Evolutionary conservation across 2,329 filamentous ascomycete species (phyloP).

Genomic region (Westerdykella ornata): DNA sequence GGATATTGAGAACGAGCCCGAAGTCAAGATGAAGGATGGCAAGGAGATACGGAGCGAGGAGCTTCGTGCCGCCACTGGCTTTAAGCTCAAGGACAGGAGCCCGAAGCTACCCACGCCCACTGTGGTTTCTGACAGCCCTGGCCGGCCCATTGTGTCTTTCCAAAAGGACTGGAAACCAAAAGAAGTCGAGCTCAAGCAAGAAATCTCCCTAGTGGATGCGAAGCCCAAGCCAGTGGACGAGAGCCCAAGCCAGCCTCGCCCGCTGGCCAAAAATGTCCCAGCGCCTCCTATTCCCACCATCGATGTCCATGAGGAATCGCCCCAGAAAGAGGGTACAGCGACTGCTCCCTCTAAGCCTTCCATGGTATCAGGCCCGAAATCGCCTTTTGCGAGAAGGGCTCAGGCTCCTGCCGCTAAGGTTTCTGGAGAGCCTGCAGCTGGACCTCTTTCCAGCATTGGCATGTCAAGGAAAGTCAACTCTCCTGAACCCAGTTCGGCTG

Average conservation of each 20-base stretch:
- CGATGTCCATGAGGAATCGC: slow-evolving; percentile 39
- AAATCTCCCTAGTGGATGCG: slow-evolving; percentile 23
- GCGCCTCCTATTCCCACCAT: slow-evolving; percentile 47
- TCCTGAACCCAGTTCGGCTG: slow-evolving; percentile 15
- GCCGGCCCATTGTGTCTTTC: slow-evolving; percentile 96
- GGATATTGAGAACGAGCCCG: slow-evolving; percentile 27
- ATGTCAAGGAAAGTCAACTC: slow-evolving; percentile 26
- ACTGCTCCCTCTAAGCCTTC: slow-evolving; percentile 10
- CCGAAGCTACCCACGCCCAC: slow-evolving; percentile 80
- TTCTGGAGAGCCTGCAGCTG: slow-evolving; percentile 25
- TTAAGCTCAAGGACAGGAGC: slow-evolving; percentile 80
- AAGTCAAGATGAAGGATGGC: slow-evolving; percentile 62
- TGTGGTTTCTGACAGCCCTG: slow-evolving; percentile 81
- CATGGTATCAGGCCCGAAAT: neutral
- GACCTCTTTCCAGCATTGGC: slow-evolving; percentile 19
- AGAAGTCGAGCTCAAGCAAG: slow-evolving; percentile 63
- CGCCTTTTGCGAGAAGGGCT: neutral
- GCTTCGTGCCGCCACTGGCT: slow-evolving; percentile 83
- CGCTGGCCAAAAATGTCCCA: slow-evolving; percentile 35
- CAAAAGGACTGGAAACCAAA: slow-evolving; percentile 72
- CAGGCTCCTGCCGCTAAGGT: slow-evolving; percentile 7
- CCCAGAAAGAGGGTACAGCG: slow-evolving; percentile 14
- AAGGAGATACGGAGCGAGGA: slow-evolving; percentile 81
- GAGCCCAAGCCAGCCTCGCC: slow-evolving; percentile 19
- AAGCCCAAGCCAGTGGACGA: slow-evolving; percentile 15